Base-by-base conservation (phyloP, 176 grass and related monocot genomes). In the Musa itinerans region DNA sequence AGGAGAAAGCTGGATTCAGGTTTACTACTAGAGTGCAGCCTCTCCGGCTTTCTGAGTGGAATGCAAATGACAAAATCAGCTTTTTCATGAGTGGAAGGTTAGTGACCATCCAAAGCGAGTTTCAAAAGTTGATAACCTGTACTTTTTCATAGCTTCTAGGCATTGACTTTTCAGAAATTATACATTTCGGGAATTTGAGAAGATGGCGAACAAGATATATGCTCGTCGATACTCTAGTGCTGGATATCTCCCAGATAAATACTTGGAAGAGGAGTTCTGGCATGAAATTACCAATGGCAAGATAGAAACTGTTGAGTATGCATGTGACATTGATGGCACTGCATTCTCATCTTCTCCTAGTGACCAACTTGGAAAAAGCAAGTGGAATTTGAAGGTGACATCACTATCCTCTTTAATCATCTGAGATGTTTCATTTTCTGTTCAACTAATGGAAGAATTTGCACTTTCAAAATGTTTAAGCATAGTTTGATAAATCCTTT, bases 51-150 rank as follows among this genome's bases (percentile, higher is more conserved):
- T 82, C 95, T 55, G 84, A 93, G 68, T 98, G 95, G 95, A 86
- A 83, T 81, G 79, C 81, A 76, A 88, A 93, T 43, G 95, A 98
- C 21, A 98, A 76, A 0, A 85, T 98, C 24, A 91, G 90, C 69
- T 98, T 98, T 78, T 98, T 89, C 80, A 91, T 98, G 90, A 98
- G 90, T 63, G 95, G 88, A 93, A 93, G 90, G 95, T 98, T 58
- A 61, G 82, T 54, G 23, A 48, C 65, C 65, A 24, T 61, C 56
- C 29, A 8, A 10, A 16, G 17, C 49, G 14, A 50, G 43, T 49
- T 69, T 19, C 67, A 69, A 69, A 9, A 69, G 34, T 14, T 34
- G n/a, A 50, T 20, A n/a, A 17, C 15, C 12, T 69, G 16, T 68
- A 43, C 34, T 50, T 50, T 50, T 23, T n/a, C 67, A 50, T 50